These are phyloP conservation scores for Leavenworthia alabamica DNA, from an alignment of 345 rosid genomes.

Conservation along the genomic window DNA sequence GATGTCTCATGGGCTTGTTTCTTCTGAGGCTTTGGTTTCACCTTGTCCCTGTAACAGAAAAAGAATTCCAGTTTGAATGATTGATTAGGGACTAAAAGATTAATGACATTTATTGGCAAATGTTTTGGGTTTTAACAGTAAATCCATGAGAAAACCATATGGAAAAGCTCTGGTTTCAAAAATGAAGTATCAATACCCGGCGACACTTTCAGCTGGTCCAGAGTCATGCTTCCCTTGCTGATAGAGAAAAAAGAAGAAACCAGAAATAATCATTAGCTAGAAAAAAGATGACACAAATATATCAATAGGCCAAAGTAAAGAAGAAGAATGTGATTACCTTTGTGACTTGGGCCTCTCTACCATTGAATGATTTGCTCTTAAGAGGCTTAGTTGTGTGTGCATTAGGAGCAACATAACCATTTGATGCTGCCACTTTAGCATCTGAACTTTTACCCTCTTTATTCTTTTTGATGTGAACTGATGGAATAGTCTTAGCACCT, in stretches of 20 bases:
- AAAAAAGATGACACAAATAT: not conserved
- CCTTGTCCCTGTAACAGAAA: slow-evolving; percentile 52
- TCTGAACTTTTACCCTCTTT: slow-evolving; percentile 39
- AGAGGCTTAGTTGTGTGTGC: slow-evolving; percentile 39
- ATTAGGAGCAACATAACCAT: slow-evolving; percentile 46
- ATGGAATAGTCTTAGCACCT: slow-evolving; percentile 36
- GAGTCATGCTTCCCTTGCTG: slow-evolving; percentile 51
- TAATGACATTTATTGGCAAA: not conserved
- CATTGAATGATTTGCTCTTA: slow-evolving; percentile 47
- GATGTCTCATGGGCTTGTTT: slow-evolving; percentile 45
- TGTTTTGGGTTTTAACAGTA: not conserved
- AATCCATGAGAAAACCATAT: not conserved
- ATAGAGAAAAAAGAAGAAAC: slow-evolving; percentile 35
- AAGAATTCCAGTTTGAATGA: not conserved
- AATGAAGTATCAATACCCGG: slow-evolving; percentile 40
- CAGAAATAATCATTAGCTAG: slow-evolving; percentile 30
- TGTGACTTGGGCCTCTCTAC: slow-evolving; percentile 38
- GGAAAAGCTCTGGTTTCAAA: not conserved
- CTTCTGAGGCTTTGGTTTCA: slow-evolving; percentile 49
- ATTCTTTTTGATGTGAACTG: slow-evolving; percentile 39
- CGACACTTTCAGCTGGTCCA: slow-evolving; percentile 36
- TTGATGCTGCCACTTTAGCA: slow-evolving; percentile 33
- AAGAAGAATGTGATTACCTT: slow-evolving; percentile 35
- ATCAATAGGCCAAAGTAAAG: not conserved
- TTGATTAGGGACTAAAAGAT: not conserved